Base-by-base conservation (phyloP, 2,329 filamentous ascomycete genomes). In the Tricladium varicosporioides region DNA sequence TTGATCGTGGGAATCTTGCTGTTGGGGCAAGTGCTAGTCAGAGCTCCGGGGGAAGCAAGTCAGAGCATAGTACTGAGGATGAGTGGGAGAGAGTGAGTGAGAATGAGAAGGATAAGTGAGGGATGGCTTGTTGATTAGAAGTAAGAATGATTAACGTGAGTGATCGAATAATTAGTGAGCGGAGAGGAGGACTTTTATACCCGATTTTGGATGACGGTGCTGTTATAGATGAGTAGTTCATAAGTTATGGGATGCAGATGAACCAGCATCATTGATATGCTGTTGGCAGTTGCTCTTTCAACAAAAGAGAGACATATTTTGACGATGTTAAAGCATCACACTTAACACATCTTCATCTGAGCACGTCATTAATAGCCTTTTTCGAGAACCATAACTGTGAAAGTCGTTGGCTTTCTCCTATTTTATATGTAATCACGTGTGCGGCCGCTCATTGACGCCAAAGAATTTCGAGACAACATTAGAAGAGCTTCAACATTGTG, bases 21-120 rank as follows among this genome's bases (percentile, higher is more conserved):
- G 32, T 16, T 1, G 33, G 18, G 7, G 65, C 72, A 48, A 71
- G 74, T 51, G 22, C 22, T 27, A 27, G 22, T 27, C 22, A 27
- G 22, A 27, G 22, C 22, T 27, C 22, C 7, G 22, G 22, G 7
- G 78, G 77, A 40, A 77, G 75, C 19, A 82, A 79, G 71, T 78
- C 77, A 59, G 79, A 80, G 52, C 72, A 77, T n/a, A 93, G 91
- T 74, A 97, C 92, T 4, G 93, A 97, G 75, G 93, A 93, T 69
- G 93, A 97, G 75, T 97, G 93, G 93, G 93, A 97, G 78, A 95
- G 94, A 78, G 88, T 97, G 3, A 91, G 90, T 18, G 88, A 89
- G 72, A 83, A 79, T 57, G 84, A 85, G 77, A 84, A 83, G 72
- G 78, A 78, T 58, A 82, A 81, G 69, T 80, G 61, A 71, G 53